Conservation (phyloP, 1,284 basidiomycete genomes). For the Ceratobasidium papillatum region DNA sequence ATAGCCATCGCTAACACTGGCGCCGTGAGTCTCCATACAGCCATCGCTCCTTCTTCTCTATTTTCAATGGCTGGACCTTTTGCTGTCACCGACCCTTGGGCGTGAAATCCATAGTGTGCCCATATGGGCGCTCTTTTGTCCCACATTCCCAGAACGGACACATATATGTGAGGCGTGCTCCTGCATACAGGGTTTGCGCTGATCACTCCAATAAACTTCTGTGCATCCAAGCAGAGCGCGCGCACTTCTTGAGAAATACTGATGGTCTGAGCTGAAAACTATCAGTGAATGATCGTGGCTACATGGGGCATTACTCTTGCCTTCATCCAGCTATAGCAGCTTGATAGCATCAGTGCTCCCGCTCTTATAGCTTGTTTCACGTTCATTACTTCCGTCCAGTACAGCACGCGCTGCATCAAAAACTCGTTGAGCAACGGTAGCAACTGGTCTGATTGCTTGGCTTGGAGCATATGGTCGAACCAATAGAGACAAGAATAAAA, state of each 20-base stretch:
- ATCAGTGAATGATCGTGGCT: background rate
- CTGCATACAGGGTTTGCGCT: background rate
- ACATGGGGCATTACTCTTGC: too few relatives aligned
- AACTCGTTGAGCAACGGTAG: background rate
- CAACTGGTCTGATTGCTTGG: background rate
- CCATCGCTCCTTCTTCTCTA: background rate
- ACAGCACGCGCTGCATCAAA: background rate
- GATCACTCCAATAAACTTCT: background rate
- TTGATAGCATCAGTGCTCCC: background rate
- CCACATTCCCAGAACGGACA: background rate
- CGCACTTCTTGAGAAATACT: background rate
- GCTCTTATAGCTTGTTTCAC: background rate
- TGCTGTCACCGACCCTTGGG: background rate
- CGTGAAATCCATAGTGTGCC: too few relatives aligned
- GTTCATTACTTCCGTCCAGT: constrained; percentile 1
- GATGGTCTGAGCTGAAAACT: background rate
- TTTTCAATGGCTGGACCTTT: background rate
- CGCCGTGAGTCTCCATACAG: background rate
- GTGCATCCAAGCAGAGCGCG: background rate
- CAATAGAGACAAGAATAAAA: background rate
- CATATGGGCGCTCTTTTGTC: background rate
- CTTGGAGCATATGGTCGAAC: background rate
- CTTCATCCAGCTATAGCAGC: background rate
- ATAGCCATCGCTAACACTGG: background rate
- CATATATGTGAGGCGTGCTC: constrained; percentile 7